Evolutionary conservation across 805 yeast species (phyloP).

Genomic region (Pichia sporocuriosa): DNA sequence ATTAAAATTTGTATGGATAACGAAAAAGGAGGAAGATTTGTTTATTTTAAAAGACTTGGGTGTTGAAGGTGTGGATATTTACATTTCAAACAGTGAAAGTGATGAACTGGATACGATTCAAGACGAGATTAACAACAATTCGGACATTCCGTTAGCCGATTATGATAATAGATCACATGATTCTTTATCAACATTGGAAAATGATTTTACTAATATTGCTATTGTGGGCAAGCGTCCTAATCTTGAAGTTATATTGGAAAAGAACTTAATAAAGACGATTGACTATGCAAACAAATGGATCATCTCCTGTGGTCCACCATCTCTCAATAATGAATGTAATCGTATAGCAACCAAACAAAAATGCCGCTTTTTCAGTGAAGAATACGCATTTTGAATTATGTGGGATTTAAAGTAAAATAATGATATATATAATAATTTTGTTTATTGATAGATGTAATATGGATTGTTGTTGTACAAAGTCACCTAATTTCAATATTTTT

Average conservation of each 20-base stretch:
- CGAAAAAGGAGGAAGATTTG: slow-evolving; percentile 39
- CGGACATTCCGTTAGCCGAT: slow-evolving; percentile 18
- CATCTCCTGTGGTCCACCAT: slow-evolving; percentile 52
- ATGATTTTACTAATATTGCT: slow-evolving; percentile 14
- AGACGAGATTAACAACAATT: slow-evolving; percentile 21
- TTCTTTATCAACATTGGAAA: slow-evolving; percentile 4
- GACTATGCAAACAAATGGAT: slow-evolving; percentile 42
- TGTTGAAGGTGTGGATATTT: slow-evolving; percentile 32
- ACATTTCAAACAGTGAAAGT: slow-evolving; percentile 26
- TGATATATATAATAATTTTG: too few relatives aligned
- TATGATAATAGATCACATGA: slow-evolving; percentile 8
- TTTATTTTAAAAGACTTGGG: slow-evolving; percentile 38
- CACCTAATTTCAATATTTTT: too few relatives aligned
- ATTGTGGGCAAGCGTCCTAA: slow-evolving; percentile 38
- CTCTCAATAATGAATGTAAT: slow-evolving; percentile 36
- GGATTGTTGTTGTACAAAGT: too few relatives aligned
- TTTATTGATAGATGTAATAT: too few relatives aligned
- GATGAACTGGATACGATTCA: slow-evolving; percentile 1
- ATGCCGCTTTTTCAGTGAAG: slow-evolving; percentile 39
- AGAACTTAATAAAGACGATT: slow-evolving; percentile 23
- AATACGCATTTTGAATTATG: slow-evolving; percentile 29
- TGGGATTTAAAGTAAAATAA: background rate
- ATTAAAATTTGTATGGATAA: slow-evolving; percentile 49
- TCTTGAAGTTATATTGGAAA: slow-evolving; percentile 29
- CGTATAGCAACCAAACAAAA: slow-evolving; percentile 32